phyloP scores from a whole-genome alignment of 2,329 filamentous ascomycete species.

The Periconia sp. region DNA sequence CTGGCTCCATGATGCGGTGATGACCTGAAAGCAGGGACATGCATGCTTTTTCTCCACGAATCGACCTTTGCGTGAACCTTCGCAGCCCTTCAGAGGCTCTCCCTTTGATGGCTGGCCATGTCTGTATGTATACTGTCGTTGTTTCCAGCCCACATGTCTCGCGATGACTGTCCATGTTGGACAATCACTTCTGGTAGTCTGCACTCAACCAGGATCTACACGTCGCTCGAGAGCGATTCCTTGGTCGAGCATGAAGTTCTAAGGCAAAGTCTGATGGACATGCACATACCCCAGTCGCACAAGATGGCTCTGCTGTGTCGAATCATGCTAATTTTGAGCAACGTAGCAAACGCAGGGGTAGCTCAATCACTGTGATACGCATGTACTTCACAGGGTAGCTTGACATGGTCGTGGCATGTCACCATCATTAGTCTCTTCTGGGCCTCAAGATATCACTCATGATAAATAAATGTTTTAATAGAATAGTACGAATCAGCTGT shows the following conservation, averaged over 20 bases:
- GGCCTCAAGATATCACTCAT: no score
- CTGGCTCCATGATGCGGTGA: constrained; percentile 67
- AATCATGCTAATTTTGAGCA: neutral
- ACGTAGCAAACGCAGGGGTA: no score
- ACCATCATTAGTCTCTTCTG: no score
- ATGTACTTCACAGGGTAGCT: no score
- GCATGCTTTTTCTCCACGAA: no score
- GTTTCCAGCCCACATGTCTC: constrained; percentile 13
- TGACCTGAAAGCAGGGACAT: constrained; percentile 68
- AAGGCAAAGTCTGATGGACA: constrained; percentile 40
- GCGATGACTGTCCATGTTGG: constrained; percentile 35
- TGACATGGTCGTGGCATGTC: no score
- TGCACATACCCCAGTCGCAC: neutral
- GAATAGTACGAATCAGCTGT: no score
- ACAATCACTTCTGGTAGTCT: constrained; percentile 44
- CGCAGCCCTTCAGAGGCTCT: no score
- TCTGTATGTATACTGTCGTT: constrained; percentile 16
- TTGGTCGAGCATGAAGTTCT: constrained; percentile 39
- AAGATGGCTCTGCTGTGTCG: neutral
- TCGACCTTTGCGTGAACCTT: no score
- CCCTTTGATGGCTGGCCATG: constrained; percentile 7
- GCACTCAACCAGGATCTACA: constrained; percentile 40
- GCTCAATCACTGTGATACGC: no score
- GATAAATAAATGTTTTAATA: no score
- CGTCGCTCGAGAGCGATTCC: constrained; percentile 28